Evolutionary conservation across 139 green algal genomes (phyloP), one percentile per base, ranked within the genome.

Genomic region (Tetraselmis striata): DNA sequence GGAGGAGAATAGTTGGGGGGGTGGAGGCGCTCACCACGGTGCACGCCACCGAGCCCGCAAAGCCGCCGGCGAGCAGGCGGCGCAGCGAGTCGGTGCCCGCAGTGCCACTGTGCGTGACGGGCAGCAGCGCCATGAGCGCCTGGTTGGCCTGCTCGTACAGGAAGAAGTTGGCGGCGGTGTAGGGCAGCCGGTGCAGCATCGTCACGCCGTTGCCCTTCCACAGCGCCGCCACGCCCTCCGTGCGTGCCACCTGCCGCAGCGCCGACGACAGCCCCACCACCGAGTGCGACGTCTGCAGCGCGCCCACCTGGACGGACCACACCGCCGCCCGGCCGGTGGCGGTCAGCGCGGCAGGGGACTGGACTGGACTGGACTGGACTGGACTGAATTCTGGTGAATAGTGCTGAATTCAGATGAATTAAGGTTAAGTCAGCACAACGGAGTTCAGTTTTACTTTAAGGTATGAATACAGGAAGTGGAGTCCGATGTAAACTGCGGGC

Each of bases 161-260:
- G 83, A 90, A 95, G 77, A 99, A 99, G 89, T 98, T 99, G 76
- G 95, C 89, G 26, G 95, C 92, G 0, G 94, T 97, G 91, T 99
- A 99, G 1, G 96, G 96, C 78, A 99, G 79, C 25, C 97, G 90
- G 84, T 99, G 96, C n/a, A 98, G 29, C 30, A 98, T 95, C 2
- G 94, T 98, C 26, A 93, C 90, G 1, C 89, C 90, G 86, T 99
- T 99, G 79, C 96, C 96, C 78, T 94, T 95, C 96, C 96, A 99
- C 0, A 99, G 85, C 23, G 94, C 89, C 0, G 29, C 24, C 0
- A 96, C 22, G 18, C 96, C 96, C 82, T 99, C 95, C 23, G 82
- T 78, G 1, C 59, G 79, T 5, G 94, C 83, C 0, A 98, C 85
- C 30, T 89, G 79, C 45, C 74, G 76, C 32, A 93, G 31, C 85